A percentile compares a stretch with the other conserved stretches of the same genome.
phyloP scores from a whole-genome alignment of 441 rosid genomes.

The Iberis amara region DNA sequence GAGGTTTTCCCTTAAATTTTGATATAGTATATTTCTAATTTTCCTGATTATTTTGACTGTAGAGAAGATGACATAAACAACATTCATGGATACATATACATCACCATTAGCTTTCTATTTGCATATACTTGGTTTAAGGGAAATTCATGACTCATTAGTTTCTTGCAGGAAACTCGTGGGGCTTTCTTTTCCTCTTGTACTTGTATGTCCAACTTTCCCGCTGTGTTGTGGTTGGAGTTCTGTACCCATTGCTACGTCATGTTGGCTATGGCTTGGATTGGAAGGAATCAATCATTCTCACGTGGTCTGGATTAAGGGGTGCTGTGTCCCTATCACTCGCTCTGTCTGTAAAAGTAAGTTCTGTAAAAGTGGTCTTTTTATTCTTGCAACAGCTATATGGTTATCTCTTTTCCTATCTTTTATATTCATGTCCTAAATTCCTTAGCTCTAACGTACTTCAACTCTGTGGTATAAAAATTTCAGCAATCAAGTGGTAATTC shows the following conservation, averaged over 20 bases:
- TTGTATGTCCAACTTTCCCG: slow-evolving; percentile 68
- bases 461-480: slow-evolving; percentile 8
- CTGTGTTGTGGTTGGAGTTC: slow-evolving; percentile 50
- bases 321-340: slow-evolving; percentile 89
- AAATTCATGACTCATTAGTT: background rate
- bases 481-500: slow-evolving; percentile 64
- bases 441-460: slow-evolving; percentile 14
- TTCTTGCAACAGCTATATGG: slow-evolving; percentile 7
- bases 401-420: background rate
- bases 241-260: slow-evolving; percentile 64
- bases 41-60: slow-evolving; percentile 12
- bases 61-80: background rate
- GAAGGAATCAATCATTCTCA: slow-evolving; percentile 81
- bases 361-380: slow-evolving; percentile 8
- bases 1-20: slow-evolving; percentile 1
- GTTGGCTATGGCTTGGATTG: slow-evolving; percentile 89
- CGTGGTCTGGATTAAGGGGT: slow-evolving; percentile 92
- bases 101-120: background rate
- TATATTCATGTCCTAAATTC: background rate
- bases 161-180: slow-evolving; percentile 51
- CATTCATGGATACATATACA: background rate
- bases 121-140: background rate
- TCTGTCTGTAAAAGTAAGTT: slow-evolving; percentile 78
- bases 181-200: slow-evolving; percentile 72
- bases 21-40: background rate